Conservation (phyloP, 345 rosid species). For the Gynandropsis gynandra region DNA sequence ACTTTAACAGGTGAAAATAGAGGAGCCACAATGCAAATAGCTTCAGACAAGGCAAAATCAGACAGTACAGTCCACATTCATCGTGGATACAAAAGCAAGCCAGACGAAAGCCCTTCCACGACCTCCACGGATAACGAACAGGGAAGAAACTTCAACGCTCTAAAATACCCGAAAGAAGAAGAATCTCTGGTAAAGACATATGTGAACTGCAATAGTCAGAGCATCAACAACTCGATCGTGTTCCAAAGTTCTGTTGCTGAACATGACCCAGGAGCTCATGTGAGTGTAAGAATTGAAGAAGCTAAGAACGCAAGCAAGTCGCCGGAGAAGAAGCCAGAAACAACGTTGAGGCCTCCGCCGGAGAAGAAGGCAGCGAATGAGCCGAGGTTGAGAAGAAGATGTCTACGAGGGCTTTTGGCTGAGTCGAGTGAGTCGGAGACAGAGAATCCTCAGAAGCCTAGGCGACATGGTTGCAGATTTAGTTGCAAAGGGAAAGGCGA, state of each 20-base stretch:
- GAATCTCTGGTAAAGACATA: slow-evolving; percentile 38
- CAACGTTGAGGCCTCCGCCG: slow-evolving; percentile 28
- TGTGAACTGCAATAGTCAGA: slow-evolving; percentile 59
- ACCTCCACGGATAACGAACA: slow-evolving; percentile 59
- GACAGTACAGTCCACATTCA: slow-evolving; percentile 47
- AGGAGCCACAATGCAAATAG: slow-evolving; percentile 66
- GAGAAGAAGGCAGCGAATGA: slow-evolving; percentile 47
- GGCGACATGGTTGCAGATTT: slow-evolving; percentile 65
- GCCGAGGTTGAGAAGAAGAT: slow-evolving; percentile 55
- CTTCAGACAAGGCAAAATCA: slow-evolving; percentile 39
- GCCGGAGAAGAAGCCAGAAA: slow-evolving; percentile 21
- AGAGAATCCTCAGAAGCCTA: slow-evolving; percentile 60
- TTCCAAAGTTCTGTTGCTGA: slow-evolving; percentile 46
- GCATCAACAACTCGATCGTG: slow-evolving; percentile 61
- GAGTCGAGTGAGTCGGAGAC: slow-evolving; percentile 71
- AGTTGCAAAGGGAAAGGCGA: slow-evolving; percentile 38
- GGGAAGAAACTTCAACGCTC: slow-evolving; percentile 27
- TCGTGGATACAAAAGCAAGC: slow-evolving; percentile 52
- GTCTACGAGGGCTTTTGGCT: slow-evolving; percentile 68
- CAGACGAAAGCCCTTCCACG: slow-evolving; percentile 48
- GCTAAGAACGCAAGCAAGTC: slow-evolving; percentile 10
- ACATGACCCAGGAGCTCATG: slow-evolving; percentile 57
- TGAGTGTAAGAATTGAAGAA: slow-evolving; percentile 25
- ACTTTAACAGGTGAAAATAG: slow-evolving; percentile 83
- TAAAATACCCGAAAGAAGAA: slow-evolving; percentile 20